Percentiles rank a stretch among this genome's conserved stretches.
Conservation (phyloP, 2,329 filamentous ascomycete genomes). For the Dactylellina drechsleri region DNA sequence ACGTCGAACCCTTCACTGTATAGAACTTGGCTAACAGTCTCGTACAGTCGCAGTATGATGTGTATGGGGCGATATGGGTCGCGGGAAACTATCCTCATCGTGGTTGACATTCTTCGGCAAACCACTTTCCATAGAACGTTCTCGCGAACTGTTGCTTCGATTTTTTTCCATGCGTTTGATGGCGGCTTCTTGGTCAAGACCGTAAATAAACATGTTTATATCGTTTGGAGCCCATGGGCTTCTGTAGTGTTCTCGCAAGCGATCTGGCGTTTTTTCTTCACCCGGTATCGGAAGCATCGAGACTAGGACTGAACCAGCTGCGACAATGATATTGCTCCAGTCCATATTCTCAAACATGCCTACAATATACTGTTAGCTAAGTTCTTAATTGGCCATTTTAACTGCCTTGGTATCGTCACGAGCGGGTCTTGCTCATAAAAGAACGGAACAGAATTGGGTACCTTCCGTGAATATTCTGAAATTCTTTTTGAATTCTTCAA, state of each 20-base stretch:
- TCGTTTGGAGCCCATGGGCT: constrained; percentile 82
- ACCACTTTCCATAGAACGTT: constrained; percentile 79
- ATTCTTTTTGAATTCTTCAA: constrained; percentile 79
- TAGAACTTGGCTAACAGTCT: constrained; percentile 82
- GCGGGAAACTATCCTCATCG: constrained; percentile 83
- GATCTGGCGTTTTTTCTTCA: constrained; percentile 71
- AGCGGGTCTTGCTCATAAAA: neutral
- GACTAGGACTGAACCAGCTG: constrained; percentile 82
- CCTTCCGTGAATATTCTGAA: constrained; percentile 84
- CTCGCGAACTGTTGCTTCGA: constrained; percentile 77
- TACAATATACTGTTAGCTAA: neutral
- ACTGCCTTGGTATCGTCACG: neutral
- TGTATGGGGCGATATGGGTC: constrained; percentile 83
- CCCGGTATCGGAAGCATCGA: constrained; percentile 76
- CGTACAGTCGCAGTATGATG: constrained; percentile 88
- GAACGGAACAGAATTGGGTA: constrained; percentile 58
- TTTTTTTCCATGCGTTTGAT: constrained; percentile 87
- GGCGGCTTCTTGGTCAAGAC: constrained; percentile 76
- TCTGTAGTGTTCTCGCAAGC: constrained; percentile 77
- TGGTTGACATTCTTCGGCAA: constrained; percentile 85
- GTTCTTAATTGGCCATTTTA: neutral
- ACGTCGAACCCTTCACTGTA: constrained; percentile 82
- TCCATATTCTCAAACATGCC: constrained; percentile 62
- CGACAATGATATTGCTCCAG: constrained; percentile 85
- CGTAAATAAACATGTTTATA: constrained; percentile 86